A percentile compares a stretch with the other conserved stretches of the same genome.
These are phyloP conservation scores for Cicer bijugum DNA, from an alignment of 306 rosid species.

Conservation along the genomic window DNA sequence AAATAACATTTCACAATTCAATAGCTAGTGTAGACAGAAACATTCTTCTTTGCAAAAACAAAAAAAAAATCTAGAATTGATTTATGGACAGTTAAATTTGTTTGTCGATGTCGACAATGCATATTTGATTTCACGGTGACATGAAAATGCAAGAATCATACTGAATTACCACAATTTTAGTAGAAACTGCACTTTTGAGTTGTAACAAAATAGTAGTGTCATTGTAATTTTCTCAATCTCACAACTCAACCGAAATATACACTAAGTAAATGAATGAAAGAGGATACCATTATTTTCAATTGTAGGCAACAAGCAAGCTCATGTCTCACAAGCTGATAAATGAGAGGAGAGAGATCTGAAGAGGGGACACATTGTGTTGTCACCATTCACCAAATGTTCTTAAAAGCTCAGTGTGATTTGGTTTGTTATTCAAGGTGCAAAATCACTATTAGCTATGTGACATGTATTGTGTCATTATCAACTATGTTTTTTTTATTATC, in stretches of 20 bases:
- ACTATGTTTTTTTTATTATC: neutral
- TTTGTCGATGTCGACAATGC: neutral
- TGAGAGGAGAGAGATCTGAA: slow-evolving; percentile 15
- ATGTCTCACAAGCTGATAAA: slow-evolving; percentile 42
- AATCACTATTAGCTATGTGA: slow-evolving; percentile 13
- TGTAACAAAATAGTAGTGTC: too few relatives aligned
- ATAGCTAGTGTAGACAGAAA: slow-evolving; percentile 15
- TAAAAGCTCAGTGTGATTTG: slow-evolving; percentile 37
- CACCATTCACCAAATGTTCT: slow-evolving; percentile 44
- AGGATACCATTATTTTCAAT: slow-evolving; percentile 36
- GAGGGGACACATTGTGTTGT: slow-evolving; percentile 34
- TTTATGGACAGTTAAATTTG: slow-evolving; percentile 19
- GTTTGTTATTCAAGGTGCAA: slow-evolving; percentile 40
- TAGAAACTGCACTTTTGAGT: too few relatives aligned
- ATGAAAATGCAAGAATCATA: too few relatives aligned
- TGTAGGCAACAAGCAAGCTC: slow-evolving; percentile 9
- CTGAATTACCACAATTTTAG: too few relatives aligned
- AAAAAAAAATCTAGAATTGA: neutral
- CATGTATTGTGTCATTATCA: slow-evolving; percentile 40
- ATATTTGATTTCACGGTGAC: too few relatives aligned
- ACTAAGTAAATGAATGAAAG: slow-evolving; percentile 21
- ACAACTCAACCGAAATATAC: too few relatives aligned
- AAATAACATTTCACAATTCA: neutral
- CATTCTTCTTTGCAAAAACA: neutral
- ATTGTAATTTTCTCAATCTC: too few relatives aligned